Conservation (phyloP, 768 basidiomycete species). For the Punctularia strigosozonata region DNA sequence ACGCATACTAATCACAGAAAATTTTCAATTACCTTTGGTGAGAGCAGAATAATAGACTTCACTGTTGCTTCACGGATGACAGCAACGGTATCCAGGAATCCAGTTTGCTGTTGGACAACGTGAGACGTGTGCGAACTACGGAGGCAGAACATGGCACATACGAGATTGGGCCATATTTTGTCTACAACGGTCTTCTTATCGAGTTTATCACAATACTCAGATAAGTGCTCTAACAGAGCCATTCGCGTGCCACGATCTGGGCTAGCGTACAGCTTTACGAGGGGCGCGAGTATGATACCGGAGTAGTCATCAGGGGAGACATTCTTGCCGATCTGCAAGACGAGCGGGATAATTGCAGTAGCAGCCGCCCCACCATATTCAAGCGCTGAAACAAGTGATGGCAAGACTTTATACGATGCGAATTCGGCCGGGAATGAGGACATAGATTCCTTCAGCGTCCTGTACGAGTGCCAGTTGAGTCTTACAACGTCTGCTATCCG, state of each 20-base stretch:
- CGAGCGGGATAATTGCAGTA: conserved; percentile 68
- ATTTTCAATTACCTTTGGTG: conserved; percentile 57
- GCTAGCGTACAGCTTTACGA: conserved; percentile 77
- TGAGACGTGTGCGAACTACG: background rate
- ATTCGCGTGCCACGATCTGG: conserved; percentile 91
- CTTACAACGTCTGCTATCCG: background rate
- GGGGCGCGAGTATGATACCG: conserved; percentile 56
- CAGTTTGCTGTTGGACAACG: conserved; percentile 59
- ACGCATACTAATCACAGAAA: background rate
- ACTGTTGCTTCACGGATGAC: conserved; percentile 92
- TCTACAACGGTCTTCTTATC: conserved; percentile 79
- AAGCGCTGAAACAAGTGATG: conserved; percentile 67
- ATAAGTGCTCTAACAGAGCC: conserved; percentile 80
- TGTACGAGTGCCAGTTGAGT: conserved; percentile 15
- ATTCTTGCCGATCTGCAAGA: conserved; percentile 68
- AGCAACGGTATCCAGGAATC: conserved; percentile 90
- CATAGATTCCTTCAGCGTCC: conserved; percentile 69
- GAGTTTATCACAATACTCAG: conserved; percentile 76
- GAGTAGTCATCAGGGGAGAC: conserved; percentile 62
- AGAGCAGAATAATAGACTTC: conserved; percentile 72
- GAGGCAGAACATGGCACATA: conserved; percentile 23
- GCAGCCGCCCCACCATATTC: conserved; percentile 74
- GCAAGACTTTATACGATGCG: conserved; percentile 74
- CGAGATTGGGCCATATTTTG: conserved; percentile 88
- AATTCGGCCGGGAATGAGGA: conserved; percentile 82